phyloP scores from a whole-genome alignment of 179 eudicot species.

The Camellia oleifera region DNA sequence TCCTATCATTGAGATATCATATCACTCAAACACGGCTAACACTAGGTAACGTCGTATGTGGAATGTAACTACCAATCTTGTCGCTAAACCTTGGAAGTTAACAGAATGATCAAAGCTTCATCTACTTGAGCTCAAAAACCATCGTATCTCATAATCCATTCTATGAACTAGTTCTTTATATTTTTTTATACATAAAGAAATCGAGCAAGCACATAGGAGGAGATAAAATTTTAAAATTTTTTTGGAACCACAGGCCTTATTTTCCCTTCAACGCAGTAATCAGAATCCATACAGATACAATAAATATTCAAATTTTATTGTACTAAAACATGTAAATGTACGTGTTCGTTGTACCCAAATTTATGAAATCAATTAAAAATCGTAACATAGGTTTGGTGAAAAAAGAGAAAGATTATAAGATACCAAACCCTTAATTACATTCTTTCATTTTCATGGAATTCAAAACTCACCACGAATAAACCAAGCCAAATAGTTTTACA shows the following conservation, averaged over 20 bases:
- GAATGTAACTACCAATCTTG: background rate
- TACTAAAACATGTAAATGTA: background rate
- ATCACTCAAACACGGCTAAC: background rate
- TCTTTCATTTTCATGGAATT: background rate
- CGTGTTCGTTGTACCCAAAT: background rate
- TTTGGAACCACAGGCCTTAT: background rate
- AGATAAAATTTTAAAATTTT: background rate
- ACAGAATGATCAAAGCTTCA: background rate
- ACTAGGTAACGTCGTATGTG: background rate
- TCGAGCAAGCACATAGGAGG: background rate
- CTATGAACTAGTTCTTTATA: background rate
- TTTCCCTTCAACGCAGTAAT: background rate
- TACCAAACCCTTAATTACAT: background rate
- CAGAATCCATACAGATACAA: background rate
- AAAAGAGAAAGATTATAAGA: slow-evolving; percentile 2
- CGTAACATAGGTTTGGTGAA: background rate
- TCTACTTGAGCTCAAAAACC: background rate
- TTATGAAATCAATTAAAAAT: background rate
- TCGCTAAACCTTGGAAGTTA: background rate
- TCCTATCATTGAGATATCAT: no score
- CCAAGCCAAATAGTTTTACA: background rate
- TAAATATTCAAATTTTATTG: background rate
- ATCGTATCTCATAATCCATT: background rate
- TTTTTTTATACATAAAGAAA: background rate
- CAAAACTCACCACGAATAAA: slow-evolving; percentile 4